Base-by-base conservation (phyloP, 257 asterid genomes). In the Solanum ossicruentum region DNA sequence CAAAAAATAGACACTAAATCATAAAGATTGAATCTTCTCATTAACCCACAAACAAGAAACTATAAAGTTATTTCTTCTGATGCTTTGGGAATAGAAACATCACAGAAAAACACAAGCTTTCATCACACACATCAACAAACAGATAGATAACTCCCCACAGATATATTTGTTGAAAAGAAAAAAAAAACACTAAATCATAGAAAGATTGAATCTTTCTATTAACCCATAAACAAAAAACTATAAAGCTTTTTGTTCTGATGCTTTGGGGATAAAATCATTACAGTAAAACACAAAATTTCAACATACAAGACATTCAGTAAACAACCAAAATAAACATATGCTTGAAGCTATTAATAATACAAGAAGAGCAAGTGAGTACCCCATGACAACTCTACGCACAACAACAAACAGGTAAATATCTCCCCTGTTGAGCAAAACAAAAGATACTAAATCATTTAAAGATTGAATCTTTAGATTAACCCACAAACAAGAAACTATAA, bases 11-110 rank as follows among this genome's bases (percentile, higher is more conserved):
- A 21, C 12, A 87, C 47, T 75, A 49, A 57, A 55, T 26, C 77
- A 70, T 81, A 47, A 43, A 82, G 82, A 85, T 87, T 86, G 83
- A 82, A 86, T 87, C 89, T 85, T 90, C 82, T 20, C 43, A 75
- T 41, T 20, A 83, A 81, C 82, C 60, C 82, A 47, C 73, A 56
- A 32, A 54, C 6, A 36, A 41, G 21, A 52, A 47, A 84, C 71
- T 55, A 28, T 28, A 65, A 60, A 82, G 45, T 57, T 21, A 21
- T 39, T 41, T 82, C 10, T 82, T 82, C 15, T 61, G 84, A 82
- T 43, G 58, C 71, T 82, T 58, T 43, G 16, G 2, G 41, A 39
- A 71, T 45, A 67, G 72, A 83, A 71, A 20, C 6, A 67, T 63
- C 17, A 21, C 18, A 11, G 45, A 13, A 3, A 66, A 45, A 83